phyloP scores from a whole-genome alignment of 352 stramenopile species.

The Halophytophthora batemanensis region DNA sequence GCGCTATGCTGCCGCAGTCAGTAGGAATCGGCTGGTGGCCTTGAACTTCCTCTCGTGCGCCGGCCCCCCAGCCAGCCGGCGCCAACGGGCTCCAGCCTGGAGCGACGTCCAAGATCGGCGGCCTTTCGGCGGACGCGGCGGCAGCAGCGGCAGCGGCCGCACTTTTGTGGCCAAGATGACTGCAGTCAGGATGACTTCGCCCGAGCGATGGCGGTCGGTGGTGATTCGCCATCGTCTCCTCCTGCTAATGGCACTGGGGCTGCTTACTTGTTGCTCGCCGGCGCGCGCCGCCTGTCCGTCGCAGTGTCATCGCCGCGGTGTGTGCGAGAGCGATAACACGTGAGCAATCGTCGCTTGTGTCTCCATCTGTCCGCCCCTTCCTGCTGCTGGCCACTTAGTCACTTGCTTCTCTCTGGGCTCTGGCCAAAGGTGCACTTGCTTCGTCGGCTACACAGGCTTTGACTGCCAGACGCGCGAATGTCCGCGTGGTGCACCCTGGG shows the following conservation, averaged over 20 bases:
- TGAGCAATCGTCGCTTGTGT: slow-evolving; percentile 12
- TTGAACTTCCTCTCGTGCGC: too few relatives aligned
- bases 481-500: slow-evolving; percentile 60
- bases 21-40: not conserved
- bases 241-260: slow-evolving; percentile 10
- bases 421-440: slow-evolving; percentile 73
- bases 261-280: slow-evolving; percentile 8
- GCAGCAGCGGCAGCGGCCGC: too few relatives aligned
- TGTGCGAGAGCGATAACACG: slow-evolving; percentile 55
- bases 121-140: too few relatives aligned
- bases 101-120: too few relatives aligned
- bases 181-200: too few relatives aligned
- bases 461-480: slow-evolving; percentile 85
- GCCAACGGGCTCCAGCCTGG: too few relatives aligned
- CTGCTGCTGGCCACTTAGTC: not conserved
- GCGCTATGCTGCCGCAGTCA: not conserved
- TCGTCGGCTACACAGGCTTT: slow-evolving; percentile 80
- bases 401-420: slow-evolving; percentile 13
- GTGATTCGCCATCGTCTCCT: not conserved
- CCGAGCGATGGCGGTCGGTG: not conserved
- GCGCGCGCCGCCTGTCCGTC: slow-evolving; percentile 41
- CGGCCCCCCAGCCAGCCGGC: too few relatives aligned
- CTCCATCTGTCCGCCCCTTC: too few relatives aligned
- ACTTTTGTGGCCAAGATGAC: not conserved
- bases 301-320: slow-evolving; percentile 63